Evolutionary conservation across 306 rosid genomes (phyloP), one percentile per base, ranked within the genome.

Genomic region (Quercus bicolor): DNA sequence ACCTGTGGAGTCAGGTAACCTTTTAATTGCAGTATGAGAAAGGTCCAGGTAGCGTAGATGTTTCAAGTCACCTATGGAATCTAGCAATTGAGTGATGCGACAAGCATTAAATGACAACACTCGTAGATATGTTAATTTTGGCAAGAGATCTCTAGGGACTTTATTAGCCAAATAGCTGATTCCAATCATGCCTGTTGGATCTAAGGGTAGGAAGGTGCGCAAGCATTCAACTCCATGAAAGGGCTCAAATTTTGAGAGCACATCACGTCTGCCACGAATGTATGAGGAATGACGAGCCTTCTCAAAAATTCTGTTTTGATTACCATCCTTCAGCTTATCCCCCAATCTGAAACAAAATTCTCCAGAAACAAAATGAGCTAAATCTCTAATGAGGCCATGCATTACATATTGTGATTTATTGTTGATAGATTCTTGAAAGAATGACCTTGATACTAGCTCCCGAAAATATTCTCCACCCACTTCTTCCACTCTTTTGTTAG

Each of bases 271-370:
- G 13, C 75, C 65, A 18, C 83, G 83, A 53, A 79, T 19, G 33
- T 79, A 83, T 3, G 86, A 79, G 24, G 86, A 79, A 70, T 79
- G 80, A 4, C 86, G 80, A 75, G 83, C 83, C 75, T 75, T 83
- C 70, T 60, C 78, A 78, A 31, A 70, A 20, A 28, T 55, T 75
- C 79, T 78, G 23, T 53, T 45, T 21, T 66, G 56, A 66, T 66
- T 26, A n/a, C 24, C 45, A 18, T 73, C 76, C 53, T 65, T 14
- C 5, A 13, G 11, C 33, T 10, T 51, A 26, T 78, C 80, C 77
- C 62, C 83, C 74, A 75, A 54, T 62, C 79, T 70, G 75, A 83
- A 78, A 54, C 80, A 79, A 60, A 83, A 79, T 7, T 83, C 80
- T 52, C 86, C 83, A 21, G 70, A 78, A 60, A 74, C 83, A 79